Evolutionary conservation across 768 basidiomycete genomes (phyloP).

Genomic region (Boletus edulis): DNA sequence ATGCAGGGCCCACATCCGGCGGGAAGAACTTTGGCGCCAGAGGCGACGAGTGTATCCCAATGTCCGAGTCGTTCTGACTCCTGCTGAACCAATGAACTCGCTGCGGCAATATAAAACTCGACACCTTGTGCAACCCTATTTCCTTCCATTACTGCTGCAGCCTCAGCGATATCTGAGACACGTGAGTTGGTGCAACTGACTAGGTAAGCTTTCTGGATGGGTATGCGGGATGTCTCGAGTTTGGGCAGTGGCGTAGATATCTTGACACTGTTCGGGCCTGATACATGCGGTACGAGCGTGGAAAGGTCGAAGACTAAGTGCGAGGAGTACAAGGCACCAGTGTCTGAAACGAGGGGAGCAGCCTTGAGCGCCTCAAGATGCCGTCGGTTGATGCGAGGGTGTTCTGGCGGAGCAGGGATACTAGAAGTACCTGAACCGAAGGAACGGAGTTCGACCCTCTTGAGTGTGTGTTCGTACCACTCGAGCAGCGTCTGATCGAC

Average conservation of each 20-base stretch:
- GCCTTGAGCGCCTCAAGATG: conserved; percentile 66
- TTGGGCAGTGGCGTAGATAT: conserved; percentile 88
- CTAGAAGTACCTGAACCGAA: conserved; percentile 51
- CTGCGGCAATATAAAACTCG: conserved; percentile 97
- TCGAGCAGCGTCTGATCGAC: conserved; percentile 76
- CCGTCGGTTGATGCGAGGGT: conserved; percentile 79
- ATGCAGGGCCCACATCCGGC: conserved; percentile 99
- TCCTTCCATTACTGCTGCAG: conserved; percentile 85
- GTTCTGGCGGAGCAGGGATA: conserved; percentile 71
- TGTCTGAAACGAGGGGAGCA: conserved; percentile 62
- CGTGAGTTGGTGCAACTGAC: conserved; percentile 98
- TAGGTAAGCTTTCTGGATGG: conserved; percentile 96
- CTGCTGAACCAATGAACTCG: conserved; percentile 86
- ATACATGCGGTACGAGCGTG: conserved; percentile 91
- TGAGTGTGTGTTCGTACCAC: conserved; percentile 82
- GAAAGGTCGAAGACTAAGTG: conserved; percentile 91
- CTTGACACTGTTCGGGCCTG: conserved; percentile 98
- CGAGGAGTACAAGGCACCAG: conserved; percentile 76
- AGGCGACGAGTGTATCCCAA: conserved; percentile 82
- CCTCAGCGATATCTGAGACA: conserved; percentile 89
- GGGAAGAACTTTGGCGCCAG: conserved; percentile 90
- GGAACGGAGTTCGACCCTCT: conserved; percentile 71
- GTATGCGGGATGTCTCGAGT: conserved; percentile 69
- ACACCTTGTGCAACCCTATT: conserved; percentile 82
- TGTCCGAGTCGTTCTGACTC: conserved; percentile 84